Evolutionary conservation across 2,329 filamentous ascomycete genomes (phyloP), one percentile per base, ranked within the genome.

Genomic region (Penicillium sp.): DNA sequence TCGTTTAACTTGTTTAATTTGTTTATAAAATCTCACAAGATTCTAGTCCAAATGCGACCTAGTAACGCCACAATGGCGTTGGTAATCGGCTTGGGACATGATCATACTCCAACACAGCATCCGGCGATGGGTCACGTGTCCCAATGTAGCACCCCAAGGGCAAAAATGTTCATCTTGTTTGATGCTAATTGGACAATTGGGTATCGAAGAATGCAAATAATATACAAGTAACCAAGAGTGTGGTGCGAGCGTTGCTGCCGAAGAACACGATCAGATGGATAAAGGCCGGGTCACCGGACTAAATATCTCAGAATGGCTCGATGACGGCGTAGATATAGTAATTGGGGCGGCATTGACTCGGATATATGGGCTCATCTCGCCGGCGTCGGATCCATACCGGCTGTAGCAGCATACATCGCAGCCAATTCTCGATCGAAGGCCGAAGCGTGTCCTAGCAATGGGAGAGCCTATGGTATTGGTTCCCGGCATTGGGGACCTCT

Each of bases 181-280:
- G 38, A 43, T 50, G 34, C 41, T 53, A 53, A 34, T 53, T 40
- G 50, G 25, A 59, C 54, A 50, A 53, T 13, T 54, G 62, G 63
- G 63, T 65, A 65, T 65, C 63, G 60, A 59, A 43, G 60, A 45
- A n/a, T 41, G 43, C 27, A 55, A 34, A 57, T 50, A 53, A 50
- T 53, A 50, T 53, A 63, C 48, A 54, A 51, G 43, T 34, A 34
- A 50, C 16, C 23, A 21, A 21, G 23, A 46, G 10, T 23, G 9
- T 41, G 39, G 39, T 8, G 15, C 27, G 27, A 16, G 27, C 1
- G 10, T 27, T 19, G 29, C 9, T 40, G 36, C 21, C 25, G 29
- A 11, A 7, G 8, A 47, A 25, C 45, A n/a, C 13, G 13, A 50
- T 43, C 27, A 45, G 27, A 34, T 9, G 19, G 15, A 34, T 21